phyloP scores from a whole-genome alignment of 2,329 filamentous ascomycete species.

The Epichloe bromicola region DNA sequence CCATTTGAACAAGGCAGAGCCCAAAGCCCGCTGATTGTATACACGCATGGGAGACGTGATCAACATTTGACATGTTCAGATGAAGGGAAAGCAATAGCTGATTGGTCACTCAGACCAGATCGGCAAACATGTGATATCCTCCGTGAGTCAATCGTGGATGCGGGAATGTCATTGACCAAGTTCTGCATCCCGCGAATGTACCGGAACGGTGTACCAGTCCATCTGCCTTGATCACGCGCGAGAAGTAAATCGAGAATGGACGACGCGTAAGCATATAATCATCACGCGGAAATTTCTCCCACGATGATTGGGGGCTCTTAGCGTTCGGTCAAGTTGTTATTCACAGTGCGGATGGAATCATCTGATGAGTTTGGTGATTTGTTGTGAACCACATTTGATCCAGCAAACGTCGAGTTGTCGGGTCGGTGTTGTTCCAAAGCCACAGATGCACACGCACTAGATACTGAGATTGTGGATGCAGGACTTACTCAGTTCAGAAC shows the following conservation, averaged over 20 bases:
- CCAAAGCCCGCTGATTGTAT: background rate
- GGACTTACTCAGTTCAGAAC: background rate
- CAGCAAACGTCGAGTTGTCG: background rate
- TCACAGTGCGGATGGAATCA: background rate
- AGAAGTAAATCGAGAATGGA: background rate
- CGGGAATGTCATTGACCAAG: background rate
- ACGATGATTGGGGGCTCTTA: background rate
- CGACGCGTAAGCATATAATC: background rate
- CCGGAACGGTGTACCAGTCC: background rate
- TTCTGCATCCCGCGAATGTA: background rate
- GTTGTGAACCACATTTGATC: background rate
- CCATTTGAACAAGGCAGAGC: background rate
- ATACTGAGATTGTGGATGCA: background rate
- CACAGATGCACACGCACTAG: background rate
- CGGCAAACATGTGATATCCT: background rate
- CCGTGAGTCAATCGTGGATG: background rate
- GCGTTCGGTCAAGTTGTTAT: background rate
- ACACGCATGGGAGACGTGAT: background rate
- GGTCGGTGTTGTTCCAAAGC: background rate
- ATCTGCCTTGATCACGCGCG: background rate
- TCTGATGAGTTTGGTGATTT: background rate
- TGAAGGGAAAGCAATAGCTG: background rate
- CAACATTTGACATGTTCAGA: background rate
- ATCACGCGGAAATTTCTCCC: background rate
- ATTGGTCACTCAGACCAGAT: background rate